These are phyloP conservation scores for Boletus coccyginus DNA, from an alignment of 768 basidiomycete genomes.

Conservation along the genomic window DNA sequence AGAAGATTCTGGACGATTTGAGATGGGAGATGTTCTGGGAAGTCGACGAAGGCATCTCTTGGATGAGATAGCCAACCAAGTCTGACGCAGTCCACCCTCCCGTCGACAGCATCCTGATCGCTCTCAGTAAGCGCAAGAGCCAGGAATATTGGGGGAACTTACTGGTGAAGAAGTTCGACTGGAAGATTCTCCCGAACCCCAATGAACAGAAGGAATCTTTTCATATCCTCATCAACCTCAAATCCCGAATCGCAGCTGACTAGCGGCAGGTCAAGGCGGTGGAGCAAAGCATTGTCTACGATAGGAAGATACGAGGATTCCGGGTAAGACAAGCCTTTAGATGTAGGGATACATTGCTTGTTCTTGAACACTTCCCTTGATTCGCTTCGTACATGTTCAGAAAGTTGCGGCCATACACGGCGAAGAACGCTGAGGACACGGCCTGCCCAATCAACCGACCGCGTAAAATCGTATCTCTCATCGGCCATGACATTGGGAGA, in stretches of 20 bases:
- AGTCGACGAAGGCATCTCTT: background rate
- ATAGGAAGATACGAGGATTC: slow-evolving; percentile 74
- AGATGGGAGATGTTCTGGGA: background rate
- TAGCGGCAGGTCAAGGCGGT: background rate
- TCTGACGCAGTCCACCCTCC: background rate
- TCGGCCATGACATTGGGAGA: slow-evolving; percentile 38
- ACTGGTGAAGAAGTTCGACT: background rate
- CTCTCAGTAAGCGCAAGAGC: background rate
- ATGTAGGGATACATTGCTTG: slow-evolving; percentile 43
- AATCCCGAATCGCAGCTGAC: slow-evolving; percentile 22
- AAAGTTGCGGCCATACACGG: slow-evolving; percentile 67
- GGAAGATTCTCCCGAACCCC: background rate
- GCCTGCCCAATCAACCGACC: slow-evolving; percentile 73
- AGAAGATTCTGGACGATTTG: background rate
- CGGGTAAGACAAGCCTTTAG: slow-evolving; percentile 62
- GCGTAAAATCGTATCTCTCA: slow-evolving; percentile 54
- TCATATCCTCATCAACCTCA: slow-evolving; percentile 25
- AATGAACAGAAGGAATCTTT: background rate
- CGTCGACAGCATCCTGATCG: background rate
- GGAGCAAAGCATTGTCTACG: slow-evolving; percentile 48
- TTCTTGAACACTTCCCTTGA: slow-evolving; percentile 35
- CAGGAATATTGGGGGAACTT: background rate
- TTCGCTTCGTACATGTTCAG: slow-evolving; percentile 28
- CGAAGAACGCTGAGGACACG: slow-evolving; percentile 60
- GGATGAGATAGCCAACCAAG: background rate